Percentiles rank a stretch among this genome's conserved stretches.
phyloP scores from a whole-genome alignment of 345 rosid genomes.

The Corchorus capsularis region DNA sequence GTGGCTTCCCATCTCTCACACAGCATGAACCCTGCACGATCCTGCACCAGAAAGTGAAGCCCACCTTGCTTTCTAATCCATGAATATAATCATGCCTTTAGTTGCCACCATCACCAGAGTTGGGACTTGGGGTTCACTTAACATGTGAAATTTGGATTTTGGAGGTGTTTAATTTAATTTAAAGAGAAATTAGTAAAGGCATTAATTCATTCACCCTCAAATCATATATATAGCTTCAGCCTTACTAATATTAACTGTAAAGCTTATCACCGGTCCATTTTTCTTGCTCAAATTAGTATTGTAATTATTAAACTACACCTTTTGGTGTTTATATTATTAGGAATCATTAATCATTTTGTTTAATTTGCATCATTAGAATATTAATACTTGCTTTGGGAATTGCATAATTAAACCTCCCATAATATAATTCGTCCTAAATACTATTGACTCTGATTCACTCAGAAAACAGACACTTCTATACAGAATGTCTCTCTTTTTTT shows the following conservation, averaged over 20 bases:
- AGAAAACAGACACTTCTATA: neutral
- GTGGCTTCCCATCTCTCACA: slow-evolving; percentile 44
- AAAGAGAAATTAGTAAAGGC: neutral
- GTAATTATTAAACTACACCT: slow-evolving; percentile 19
- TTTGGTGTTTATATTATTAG: neutral
- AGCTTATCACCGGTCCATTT: neutral
- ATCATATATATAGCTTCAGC: neutral
- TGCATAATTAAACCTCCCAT: neutral
- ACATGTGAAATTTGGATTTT: slow-evolving; percentile 16
- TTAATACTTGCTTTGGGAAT: slow-evolving; percentile 10
- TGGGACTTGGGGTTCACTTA: slow-evolving; percentile 34
- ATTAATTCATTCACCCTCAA: neutral
- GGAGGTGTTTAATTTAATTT: slow-evolving; percentile 16
- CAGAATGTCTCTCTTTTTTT: neutral
- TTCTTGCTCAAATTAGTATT: slow-evolving; percentile 19
- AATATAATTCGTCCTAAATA: neutral
- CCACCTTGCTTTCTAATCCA: slow-evolving; percentile 24
- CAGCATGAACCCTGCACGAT: slow-evolving; percentile 32
- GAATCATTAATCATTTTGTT: slow-evolving; percentile 11
- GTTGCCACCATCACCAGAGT: slow-evolving; percentile 15
- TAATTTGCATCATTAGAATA: neutral
- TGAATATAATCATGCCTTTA: slow-evolving; percentile 29
- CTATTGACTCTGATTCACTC: neutral
- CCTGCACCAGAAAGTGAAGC: slow-evolving; percentile 37
- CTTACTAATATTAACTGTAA: neutral